Evolutionary conservation across 306 rosid species (phyloP).

Genomic region (Prunus davidiana): DNA sequence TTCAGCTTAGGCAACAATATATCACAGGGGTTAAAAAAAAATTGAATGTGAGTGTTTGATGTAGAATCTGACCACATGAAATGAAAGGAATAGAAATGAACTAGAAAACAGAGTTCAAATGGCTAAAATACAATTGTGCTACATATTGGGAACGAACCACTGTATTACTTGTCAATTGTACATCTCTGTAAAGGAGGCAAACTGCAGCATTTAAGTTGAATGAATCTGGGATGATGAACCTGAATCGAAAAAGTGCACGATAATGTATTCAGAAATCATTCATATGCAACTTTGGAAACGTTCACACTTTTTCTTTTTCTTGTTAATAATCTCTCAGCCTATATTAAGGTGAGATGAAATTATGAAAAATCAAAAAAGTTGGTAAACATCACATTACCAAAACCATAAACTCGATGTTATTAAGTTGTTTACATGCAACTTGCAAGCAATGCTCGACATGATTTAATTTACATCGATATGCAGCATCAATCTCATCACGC

Average conservation of each 20-base stretch:
- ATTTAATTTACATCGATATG: neutral
- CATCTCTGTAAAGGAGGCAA: no score
- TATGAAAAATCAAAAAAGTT: neutral
- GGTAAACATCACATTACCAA: neutral
- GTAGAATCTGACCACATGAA: neutral
- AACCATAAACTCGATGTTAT: neutral
- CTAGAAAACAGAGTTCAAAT: neutral
- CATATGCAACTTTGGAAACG: no score
- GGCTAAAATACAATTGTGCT: no score
- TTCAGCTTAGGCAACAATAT: neutral
- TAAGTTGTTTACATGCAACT: neutral
- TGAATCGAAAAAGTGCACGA: no score
- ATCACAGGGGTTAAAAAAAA: neutral
- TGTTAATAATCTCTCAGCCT: no score
- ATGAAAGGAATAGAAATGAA: neutral
- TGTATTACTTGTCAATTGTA: no score
- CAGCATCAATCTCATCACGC: neutral
- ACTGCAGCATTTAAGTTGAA: no score
- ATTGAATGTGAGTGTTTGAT: neutral
- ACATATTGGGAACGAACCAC: no score
- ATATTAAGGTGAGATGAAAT: neutral
- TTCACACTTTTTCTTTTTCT: neutral
- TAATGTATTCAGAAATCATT: no score
- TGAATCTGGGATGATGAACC: no score
- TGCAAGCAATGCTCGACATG: neutral